phyloP scores from a whole-genome alignment of 192 early-diverging fungal genomes.

The Umbelopsis sp. region DNA sequence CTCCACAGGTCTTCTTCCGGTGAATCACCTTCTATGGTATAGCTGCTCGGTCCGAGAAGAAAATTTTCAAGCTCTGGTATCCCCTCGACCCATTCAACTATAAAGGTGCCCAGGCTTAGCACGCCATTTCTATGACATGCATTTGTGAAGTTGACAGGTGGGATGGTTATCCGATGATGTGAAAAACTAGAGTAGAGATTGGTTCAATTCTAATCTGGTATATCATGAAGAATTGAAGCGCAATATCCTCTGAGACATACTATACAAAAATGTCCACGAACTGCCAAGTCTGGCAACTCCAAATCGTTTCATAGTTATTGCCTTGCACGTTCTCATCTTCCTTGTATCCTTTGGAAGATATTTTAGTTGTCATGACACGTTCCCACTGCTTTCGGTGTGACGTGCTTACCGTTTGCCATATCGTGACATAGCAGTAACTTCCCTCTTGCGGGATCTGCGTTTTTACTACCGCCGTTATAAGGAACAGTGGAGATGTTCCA shows the following conservation, averaged over 20 bases:
- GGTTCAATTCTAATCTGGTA: neutral
- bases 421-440: slow-evolving; percentile 63
- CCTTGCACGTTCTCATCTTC: slow-evolving; percentile 54
- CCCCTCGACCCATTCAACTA: slow-evolving; percentile 58
- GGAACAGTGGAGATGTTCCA: slow-evolving; percentile 23
- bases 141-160: slow-evolving; percentile 65
- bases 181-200: slow-evolving; percentile 46
- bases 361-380: neutral
- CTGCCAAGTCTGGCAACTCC: slow-evolving; percentile 63
- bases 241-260: slow-evolving; percentile 31
- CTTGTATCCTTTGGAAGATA: slow-evolving; percentile 46
- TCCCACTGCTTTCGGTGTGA: neutral
- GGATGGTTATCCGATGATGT: slow-evolving; percentile 60
- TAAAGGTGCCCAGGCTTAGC: slow-evolving; percentile 58
- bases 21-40: slow-evolving; percentile 27
- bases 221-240: neutral
- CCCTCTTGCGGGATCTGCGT: neutral
- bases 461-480: neutral
- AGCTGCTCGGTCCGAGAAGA: slow-evolving; percentile 46
- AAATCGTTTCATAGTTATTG: slow-evolving; percentile 45
- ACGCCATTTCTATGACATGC: slow-evolving; percentile 66
- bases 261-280: slow-evolving; percentile 68
- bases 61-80: slow-evolving; percentile 56
- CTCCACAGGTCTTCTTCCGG: slow-evolving; percentile 43
- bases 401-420: slow-evolving; percentile 56